These are phyloP conservation scores for Candida bentonensis DNA, from an alignment of 805 yeast genomes.

Conservation along the genomic window DNA sequence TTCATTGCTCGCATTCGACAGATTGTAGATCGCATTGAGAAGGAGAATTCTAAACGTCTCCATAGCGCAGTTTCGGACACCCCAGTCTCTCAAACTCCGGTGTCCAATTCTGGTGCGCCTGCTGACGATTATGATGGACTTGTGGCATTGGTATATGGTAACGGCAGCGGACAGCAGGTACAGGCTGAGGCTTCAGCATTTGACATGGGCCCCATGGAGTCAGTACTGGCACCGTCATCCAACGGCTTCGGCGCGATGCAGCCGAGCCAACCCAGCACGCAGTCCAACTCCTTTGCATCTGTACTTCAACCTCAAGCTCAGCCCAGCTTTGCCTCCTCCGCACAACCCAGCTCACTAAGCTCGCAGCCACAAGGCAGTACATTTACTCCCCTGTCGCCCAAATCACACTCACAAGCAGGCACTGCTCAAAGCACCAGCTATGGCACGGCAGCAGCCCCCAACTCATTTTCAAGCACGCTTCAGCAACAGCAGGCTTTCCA, in stretches of 20 bases:
- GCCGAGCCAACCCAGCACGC: background rate
- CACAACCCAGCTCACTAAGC: background rate
- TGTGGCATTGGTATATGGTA: constrained; percentile 8
- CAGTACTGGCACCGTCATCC: too few species aligned
- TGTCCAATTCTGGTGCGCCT: background rate
- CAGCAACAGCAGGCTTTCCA: background rate
- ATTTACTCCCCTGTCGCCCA: too few species aligned
- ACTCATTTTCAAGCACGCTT: background rate
- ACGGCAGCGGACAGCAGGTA: background rate
- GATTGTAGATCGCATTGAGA: constrained; percentile 32
- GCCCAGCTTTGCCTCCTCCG: constrained; percentile 1
- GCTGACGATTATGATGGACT: constrained; percentile 8
- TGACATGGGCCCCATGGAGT: too few species aligned
- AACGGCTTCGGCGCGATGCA: background rate
- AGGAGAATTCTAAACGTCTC: constrained; percentile 24
- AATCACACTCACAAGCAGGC: background rate
- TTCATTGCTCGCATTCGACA: constrained; percentile 28
- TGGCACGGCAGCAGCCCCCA: background rate
- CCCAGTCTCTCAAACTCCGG: background rate
- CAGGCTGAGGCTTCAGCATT: background rate
- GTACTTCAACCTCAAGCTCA: background rate
- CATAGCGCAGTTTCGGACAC: background rate
- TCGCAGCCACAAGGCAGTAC: constrained; percentile 1
- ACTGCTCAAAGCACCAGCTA: constrained; percentile 2
- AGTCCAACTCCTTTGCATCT: background rate